phyloP scores from a whole-genome alignment of 345 rosid genomes.

The Ricinus communis region DNA sequence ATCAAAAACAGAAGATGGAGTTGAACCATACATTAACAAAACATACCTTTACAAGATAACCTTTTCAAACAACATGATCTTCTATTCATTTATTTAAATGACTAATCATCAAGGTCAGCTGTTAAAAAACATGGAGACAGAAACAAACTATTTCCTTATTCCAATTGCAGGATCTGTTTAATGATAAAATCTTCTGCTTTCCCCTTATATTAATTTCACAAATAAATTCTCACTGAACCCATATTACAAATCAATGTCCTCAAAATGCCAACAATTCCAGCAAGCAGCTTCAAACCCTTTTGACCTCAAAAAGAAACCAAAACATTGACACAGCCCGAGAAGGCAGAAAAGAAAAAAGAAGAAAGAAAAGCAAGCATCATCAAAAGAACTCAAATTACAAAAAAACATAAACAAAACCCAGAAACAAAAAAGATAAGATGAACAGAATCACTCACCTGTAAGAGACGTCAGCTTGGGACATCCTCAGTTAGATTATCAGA shows the following conservation, averaged over 20 bases:
- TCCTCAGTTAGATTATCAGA: constrained; percentile 30
- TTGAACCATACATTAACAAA: background rate
- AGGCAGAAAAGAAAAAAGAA: no score
- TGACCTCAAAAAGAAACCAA: background rate
- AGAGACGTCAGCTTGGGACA: constrained; percentile 54
- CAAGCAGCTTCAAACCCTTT: background rate
- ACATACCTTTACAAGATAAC: background rate
- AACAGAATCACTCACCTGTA: constrained; percentile 43
- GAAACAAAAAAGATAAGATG: background rate
- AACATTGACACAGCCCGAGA: no score
- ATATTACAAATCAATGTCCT: background rate
- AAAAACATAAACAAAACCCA: background rate
- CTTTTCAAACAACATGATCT: background rate
- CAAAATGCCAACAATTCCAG: background rate
- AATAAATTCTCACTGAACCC: background rate
- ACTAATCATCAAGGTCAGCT: background rate
- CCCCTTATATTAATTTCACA: background rate
- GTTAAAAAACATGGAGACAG: background rate
- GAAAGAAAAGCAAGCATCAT: no score
- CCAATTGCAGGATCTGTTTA: background rate
- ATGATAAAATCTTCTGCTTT: background rate
- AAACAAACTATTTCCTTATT: background rate
- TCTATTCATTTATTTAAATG: background rate
- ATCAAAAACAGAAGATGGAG: background rate
- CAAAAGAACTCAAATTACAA: background rate